Base-by-base conservation (phyloP, 2,329 filamentous ascomycete species). In the Emergomyces orientalis region DNA sequence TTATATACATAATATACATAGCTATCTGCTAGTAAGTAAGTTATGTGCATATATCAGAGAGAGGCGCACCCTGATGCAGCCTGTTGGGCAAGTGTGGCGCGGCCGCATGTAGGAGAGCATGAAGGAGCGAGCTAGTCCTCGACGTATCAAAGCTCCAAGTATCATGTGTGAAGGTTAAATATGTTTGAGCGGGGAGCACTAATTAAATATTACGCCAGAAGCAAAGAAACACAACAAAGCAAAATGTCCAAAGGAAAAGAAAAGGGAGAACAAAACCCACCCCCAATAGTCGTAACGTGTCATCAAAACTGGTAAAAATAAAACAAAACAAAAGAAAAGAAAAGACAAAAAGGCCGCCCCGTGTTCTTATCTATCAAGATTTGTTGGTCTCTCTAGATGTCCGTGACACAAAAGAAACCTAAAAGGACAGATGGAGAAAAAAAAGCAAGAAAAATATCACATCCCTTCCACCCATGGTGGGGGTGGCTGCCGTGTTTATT, bases 41-140 rank as follows among this genome's bases (percentile, higher is more conserved):
- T 32, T 32, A 32, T 32, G 32, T 32, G 32, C 7, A 32, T 32
- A 3, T 32, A 3, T 3, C 7, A 7, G 7, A 3, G 32, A 32
- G 32, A 32, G 32, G 32, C 32, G 3, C 3, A 3, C 32, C 34
- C 34, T 11, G 3, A 11, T 37, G 6, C 9, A 37, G 34, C 9
- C 34, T 9, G 34, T 11, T 11, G 8, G 6, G 5, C 9, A 37
- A 8, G 34, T 37, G 34, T 37, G 5, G 9, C n/a, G 34, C 1
- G 13, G 2, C 37, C 9, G 2, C 14, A 39, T 39, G 13, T 17
- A 39, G 0, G 86, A 76, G 4, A 83, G 79, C 52, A 82, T 79
- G 1, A 90, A 78, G 55, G 91, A 81, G 0, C 79, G 34, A 37
- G 37, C 34, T 37, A 8, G 8, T 39, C 37, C 11, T 39, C 37